These are phyloP conservation scores for Podaxis carcinomalis DNA, from an alignment of 768 basidiomycete species.

Conservation along the genomic window DNA sequence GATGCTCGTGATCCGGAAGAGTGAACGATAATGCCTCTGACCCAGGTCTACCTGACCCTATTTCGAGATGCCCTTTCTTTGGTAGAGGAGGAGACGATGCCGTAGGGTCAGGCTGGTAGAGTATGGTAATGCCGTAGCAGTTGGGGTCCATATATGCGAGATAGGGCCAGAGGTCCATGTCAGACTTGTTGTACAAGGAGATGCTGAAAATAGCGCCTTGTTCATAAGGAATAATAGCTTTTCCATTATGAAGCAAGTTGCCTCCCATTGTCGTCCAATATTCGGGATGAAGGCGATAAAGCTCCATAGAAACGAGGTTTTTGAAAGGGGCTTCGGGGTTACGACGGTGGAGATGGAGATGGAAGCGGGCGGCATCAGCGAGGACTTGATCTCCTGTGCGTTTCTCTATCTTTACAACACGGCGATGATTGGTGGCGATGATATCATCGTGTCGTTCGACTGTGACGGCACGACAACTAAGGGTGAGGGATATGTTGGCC, in stretches of 20 bases:
- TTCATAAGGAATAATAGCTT: constrained; percentile 42
- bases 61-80: constrained; percentile 31
- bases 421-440: constrained; percentile 29
- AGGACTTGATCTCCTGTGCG: constrained; percentile 34
- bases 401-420: constrained; percentile 32
- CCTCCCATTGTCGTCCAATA: constrained; percentile 38
- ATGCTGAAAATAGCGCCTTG: constrained; percentile 41
- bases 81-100: constrained; percentile 38
- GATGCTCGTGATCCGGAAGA: constrained; percentile 29
- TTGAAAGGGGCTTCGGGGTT: constrained; percentile 45
- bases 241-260: constrained; percentile 44
- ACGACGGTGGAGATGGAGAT: constrained; percentile 50
- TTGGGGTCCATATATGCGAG: constrained; percentile 58
- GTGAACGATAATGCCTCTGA: constrained; percentile 46
- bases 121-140: constrained; percentile 46
- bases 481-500: constrained; percentile 49
- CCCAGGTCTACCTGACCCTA: constrained; percentile 38
- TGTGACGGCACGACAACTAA: constrained; percentile 33
- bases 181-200: constrained; percentile 45
- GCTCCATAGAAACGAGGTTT: constrained; percentile 47
- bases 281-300: constrained; percentile 43
- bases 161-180: constrained; percentile 57
- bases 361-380: constrained; percentile 55
- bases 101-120: constrained; percentile 47
- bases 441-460: constrained; percentile 44